These are phyloP conservation scores for Ophiostoma pallidulum DNA, from an alignment of 2,329 filamentous ascomycete species.

Conservation along the genomic window DNA sequence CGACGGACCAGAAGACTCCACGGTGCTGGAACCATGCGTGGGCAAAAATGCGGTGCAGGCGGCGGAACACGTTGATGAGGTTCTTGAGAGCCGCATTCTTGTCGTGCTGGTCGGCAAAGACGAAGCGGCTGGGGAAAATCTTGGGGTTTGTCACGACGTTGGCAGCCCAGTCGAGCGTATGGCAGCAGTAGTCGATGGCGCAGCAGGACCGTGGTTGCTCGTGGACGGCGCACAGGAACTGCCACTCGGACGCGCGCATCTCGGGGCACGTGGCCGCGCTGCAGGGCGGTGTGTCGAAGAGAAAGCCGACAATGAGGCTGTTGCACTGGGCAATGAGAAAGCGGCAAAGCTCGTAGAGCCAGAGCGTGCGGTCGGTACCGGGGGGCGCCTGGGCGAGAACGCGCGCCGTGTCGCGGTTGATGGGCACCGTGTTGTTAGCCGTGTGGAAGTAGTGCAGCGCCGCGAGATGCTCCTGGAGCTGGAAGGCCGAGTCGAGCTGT, in stretches of 20 bases:
- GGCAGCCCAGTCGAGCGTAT: constrained; percentile 95
- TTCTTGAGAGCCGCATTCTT: constrained; percentile 64
- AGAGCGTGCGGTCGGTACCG: constrained; percentile 76
- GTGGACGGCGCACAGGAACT: constrained; percentile 96
- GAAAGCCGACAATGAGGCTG: constrained; percentile 81
- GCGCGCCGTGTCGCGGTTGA: constrained; percentile 65
- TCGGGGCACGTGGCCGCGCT: constrained; percentile 85
- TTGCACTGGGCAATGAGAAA: constrained; percentile 95
- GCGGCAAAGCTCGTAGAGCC: constrained; percentile 96
- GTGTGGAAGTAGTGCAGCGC: constrained; percentile 81
- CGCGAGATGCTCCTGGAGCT: constrained; percentile 93
- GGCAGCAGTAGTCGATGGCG: constrained; percentile 97
- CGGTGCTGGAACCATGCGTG: constrained; percentile 98
- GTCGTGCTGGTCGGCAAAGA: constrained; percentile 47
- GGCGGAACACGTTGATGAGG: constrained; percentile 87
- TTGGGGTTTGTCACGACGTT: constrained; percentile 91
- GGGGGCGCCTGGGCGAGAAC: constrained; percentile 71
- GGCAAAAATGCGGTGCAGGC: constrained; percentile 92
- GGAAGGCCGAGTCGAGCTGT: constrained; percentile 93
- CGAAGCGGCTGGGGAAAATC: constrained; percentile 82
- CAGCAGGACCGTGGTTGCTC: constrained; percentile 95
- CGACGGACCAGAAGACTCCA: constrained; percentile 89
- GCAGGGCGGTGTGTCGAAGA: constrained; percentile 83
- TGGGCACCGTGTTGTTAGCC: constrained; percentile 54
- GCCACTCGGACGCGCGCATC: constrained; percentile 98